phyloP scores from a whole-genome alignment of 2,329 filamentous ascomycete genomes.

The Colletotrichum gigasporum region DNA sequence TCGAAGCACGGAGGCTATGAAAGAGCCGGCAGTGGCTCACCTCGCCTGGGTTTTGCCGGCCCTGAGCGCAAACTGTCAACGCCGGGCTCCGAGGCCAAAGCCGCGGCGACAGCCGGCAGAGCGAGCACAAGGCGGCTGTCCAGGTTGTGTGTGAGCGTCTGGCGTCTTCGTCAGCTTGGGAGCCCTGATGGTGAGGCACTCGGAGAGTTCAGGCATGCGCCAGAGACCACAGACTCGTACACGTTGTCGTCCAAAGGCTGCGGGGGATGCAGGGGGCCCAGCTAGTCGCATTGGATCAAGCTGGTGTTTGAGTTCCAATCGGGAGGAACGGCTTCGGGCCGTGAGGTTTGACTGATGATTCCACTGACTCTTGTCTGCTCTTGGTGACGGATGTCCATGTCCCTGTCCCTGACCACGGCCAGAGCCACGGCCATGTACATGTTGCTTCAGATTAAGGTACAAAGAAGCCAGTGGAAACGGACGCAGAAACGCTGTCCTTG shows the following conservation, averaged over 20 bases:
- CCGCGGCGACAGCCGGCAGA: no score
- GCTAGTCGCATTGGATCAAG: constrained; percentile 23
- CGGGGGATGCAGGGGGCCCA: constrained; percentile 10
- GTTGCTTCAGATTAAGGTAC: constrained; percentile 23
- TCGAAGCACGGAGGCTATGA: neutral
- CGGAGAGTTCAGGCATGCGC: constrained; percentile 9
- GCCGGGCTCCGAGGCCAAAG: no score
- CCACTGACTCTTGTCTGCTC: constrained; percentile 22
- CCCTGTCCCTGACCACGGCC: constrained; percentile 14
- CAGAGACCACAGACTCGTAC: neutral
- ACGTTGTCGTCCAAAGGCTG: constrained; percentile 21
- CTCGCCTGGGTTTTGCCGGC: neutral
- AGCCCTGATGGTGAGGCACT: neutral
- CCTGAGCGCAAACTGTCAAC: neutral
- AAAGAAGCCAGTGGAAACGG: constrained; percentile 18
- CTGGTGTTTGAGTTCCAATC: constrained; percentile 29
- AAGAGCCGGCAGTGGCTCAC: neutral
- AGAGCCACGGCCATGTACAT: neutral
- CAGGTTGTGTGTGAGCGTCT: neutral
- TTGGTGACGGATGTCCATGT: constrained; percentile 4
- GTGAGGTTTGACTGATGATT: constrained; percentile 29
- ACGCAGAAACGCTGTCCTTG: constrained; percentile 7
- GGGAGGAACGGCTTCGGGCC: constrained; percentile 29
- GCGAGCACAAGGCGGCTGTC: neutral
- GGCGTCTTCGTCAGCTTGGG: neutral